phyloP scores from a whole-genome alignment of 495 filamentous ascomycete genomes.

The Entonaema liquescens region DNA sequence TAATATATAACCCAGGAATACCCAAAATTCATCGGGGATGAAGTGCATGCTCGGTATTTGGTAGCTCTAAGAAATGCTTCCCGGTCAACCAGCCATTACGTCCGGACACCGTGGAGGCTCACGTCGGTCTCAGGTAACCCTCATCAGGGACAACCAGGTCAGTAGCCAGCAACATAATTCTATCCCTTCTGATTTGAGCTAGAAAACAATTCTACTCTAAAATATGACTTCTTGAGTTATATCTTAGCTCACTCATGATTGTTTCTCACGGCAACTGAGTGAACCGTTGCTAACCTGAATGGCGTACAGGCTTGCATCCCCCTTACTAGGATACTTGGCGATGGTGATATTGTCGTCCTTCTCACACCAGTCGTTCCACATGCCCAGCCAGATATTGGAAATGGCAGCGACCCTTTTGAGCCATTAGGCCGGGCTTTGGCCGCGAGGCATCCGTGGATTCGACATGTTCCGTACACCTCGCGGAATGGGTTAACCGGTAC shows the following conservation, averaged over 20 bases:
- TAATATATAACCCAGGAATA: conserved; percentile 39
- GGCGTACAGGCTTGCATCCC: conserved; percentile 50
- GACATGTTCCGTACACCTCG: conserved; percentile 68
- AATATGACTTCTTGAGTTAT: background rate
- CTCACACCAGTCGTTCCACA: conserved; percentile 67
- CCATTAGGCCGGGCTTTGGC: conserved; percentile 65
- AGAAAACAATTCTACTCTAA: background rate
- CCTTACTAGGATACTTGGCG: conserved; percentile 50
- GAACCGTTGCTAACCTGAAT: conserved; percentile 18
- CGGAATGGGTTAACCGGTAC: conserved; percentile 65
- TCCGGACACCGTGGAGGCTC: conserved; percentile 43
- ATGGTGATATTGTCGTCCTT: conserved; percentile 63
- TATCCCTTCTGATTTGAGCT: background rate
- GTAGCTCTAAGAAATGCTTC: conserved; percentile 44
- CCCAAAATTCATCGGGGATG: conserved; percentile 38
- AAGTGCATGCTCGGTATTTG: conserved; percentile 35
- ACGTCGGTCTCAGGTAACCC: conserved; percentile 43
- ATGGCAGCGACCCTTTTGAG: conserved; percentile 65
- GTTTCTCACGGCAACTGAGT: background rate
- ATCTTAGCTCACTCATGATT: conserved; percentile 9
- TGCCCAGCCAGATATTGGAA: conserved; percentile 45
- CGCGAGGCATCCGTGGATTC: conserved; percentile 61
- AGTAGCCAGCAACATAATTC: conserved; percentile 17
- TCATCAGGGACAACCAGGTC: conserved; percentile 41
- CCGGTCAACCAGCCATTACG: conserved; percentile 34